These are phyloP conservation scores for Lachnellula subtilissima DNA, from an alignment of 2,329 filamentous ascomycete genomes.

Conservation along the genomic window DNA sequence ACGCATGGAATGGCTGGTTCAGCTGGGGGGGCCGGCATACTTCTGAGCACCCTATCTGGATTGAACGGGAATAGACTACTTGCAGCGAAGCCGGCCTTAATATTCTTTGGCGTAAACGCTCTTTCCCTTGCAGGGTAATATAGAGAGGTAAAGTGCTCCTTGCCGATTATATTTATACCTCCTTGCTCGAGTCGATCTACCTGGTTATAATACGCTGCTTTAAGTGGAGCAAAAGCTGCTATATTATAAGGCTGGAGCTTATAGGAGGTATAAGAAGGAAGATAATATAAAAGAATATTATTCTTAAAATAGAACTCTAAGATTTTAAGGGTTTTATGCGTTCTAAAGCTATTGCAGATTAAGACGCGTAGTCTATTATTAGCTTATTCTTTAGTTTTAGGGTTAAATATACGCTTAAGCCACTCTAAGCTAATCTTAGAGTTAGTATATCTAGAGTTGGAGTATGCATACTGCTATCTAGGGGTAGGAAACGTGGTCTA, in stretches of 20 bases:
- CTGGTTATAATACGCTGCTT: conserved; percentile 23
- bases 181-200: conserved; percentile 17
- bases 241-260: conserved; percentile 28
- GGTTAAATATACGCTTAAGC: conserved; percentile 34
- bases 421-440: conserved; percentile 34
- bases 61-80: conserved; percentile 23
- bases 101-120: conserved; percentile 25
- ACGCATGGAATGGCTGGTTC: conserved; percentile 15
- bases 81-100: conserved; percentile 25
- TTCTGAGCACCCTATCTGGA: conserved; percentile 29
- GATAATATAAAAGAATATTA: conserved; percentile 19
- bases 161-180: conserved; percentile 10
- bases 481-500: conserved; percentile 27
- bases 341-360: conserved; percentile 34
- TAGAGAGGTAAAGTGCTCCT: conserved; percentile 15
- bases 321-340: conserved; percentile 33
- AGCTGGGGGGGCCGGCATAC: conserved; percentile 23
- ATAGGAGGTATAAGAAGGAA: conserved; percentile 21
- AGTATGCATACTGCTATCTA: conserved; percentile 28
- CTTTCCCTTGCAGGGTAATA: conserved; percentile 10
- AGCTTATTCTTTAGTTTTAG: conserved; percentile 29
- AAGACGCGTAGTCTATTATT: conserved; percentile 31
- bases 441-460: conserved; percentile 25
- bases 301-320: conserved; percentile 26
- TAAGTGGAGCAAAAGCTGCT: conserved; percentile 22